Percentiles rank a stretch among this genome's conserved stretches.
Evolutionary conservation across 352 stramenopile genomes (phyloP).

Genomic region (Globisporangium spiculum): DNA sequence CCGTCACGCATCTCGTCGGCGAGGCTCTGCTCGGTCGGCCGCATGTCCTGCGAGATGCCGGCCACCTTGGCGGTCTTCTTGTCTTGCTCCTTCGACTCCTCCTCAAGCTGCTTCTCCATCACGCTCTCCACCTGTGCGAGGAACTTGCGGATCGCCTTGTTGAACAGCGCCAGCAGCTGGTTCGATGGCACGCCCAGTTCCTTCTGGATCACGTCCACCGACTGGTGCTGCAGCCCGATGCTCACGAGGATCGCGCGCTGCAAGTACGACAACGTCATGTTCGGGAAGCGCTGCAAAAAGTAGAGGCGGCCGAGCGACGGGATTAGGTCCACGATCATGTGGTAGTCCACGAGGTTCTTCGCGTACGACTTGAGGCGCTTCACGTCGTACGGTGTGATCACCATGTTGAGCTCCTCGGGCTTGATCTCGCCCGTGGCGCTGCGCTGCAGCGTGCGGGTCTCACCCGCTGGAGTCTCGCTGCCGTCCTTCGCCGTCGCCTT

Average conservation of each 20-base stretch:
- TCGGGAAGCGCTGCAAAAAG: conserved; percentile 93
- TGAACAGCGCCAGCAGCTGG: conserved; percentile 98
- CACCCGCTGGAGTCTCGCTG: conserved; percentile 14
- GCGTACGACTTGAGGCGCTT: conserved; percentile 98
- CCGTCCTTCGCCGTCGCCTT: conserved; percentile 21
- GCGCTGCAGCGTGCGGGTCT: conserved; percentile 42
- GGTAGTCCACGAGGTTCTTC: conserved; percentile 99
- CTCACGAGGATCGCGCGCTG: conserved; percentile 95
- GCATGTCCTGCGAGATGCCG: conserved; percentile 70
- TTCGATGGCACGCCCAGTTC: conserved; percentile 95
- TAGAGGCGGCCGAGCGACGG: conserved; percentile 94
- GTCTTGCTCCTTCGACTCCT: conserved; percentile 68
- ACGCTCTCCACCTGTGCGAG: conserved; percentile 73
- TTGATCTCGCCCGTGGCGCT: conserved; percentile 78
- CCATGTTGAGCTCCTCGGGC: conserved; percentile 87
- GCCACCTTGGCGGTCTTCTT: conserved; percentile 59
- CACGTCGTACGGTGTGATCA: conserved; percentile 96
- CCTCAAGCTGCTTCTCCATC: conserved; percentile 82
- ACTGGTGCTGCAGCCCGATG: conserved; percentile 92
- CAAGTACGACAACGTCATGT: conserved; percentile 93
- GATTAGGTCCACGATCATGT: conserved; percentile 98
- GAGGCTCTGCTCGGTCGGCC: conserved; percentile 79
- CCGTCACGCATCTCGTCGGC: conserved; percentile 73
- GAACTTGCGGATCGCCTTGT: conserved; percentile 95
- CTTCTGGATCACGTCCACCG: conserved; percentile 91